Conservation (phyloP, 345 rosid species). For the Populus simonii region DNA sequence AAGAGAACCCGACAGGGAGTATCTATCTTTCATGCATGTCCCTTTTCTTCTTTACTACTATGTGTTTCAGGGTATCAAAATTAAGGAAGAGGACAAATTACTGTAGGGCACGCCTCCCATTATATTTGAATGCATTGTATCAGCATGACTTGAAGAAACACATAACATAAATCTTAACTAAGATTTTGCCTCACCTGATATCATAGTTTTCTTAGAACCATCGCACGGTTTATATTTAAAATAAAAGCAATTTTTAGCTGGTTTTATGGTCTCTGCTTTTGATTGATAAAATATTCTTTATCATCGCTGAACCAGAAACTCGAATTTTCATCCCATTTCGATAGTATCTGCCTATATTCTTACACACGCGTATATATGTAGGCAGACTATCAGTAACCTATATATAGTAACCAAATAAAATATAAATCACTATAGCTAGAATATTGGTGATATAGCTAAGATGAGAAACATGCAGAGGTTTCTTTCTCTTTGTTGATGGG, state of each 20-base stretch:
- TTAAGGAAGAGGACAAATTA: neutral
- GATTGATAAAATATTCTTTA: neutral
- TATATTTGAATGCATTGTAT: neutral
- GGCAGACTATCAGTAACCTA: neutral
- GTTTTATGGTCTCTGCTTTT: neutral
- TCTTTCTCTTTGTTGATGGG: neutral
- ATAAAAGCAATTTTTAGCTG: neutral
- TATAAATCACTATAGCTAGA: neutral
- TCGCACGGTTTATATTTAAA: neutral
- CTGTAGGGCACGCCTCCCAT: neutral
- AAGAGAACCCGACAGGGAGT: constrained; percentile 51
- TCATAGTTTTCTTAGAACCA: neutral
- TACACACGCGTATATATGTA: neutral
- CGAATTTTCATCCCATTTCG: neutral
- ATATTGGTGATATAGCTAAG: neutral
- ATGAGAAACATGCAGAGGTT: neutral
- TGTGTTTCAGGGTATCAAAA: constrained; percentile 9
- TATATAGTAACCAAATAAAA: neutral
- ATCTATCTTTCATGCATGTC: constrained; percentile 34
- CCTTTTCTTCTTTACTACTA: constrained; percentile 21
- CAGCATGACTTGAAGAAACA: neutral
- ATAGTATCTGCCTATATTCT: neutral
- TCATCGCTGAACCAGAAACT: neutral
- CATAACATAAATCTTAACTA: neutral
- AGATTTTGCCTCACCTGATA: neutral